Base-by-base conservation (phyloP, 2,329 filamentous ascomycete genomes). In the Fulvia fulva region DNA sequence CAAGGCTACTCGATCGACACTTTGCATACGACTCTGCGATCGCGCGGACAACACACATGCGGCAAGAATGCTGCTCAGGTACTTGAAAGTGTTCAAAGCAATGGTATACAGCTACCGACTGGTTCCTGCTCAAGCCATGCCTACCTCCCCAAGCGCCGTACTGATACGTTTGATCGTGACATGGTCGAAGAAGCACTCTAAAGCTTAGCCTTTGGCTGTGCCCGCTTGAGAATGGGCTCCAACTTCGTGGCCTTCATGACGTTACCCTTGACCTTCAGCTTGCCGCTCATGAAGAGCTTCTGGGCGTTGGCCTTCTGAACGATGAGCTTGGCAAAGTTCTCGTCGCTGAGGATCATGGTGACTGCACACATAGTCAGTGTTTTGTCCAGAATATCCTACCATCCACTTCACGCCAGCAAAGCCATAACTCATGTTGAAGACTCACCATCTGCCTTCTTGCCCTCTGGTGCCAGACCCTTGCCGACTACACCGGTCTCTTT, bases 211-310 rank as follows among this genome's bases (percentile, higher is more conserved):
- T 90, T 89, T 70, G 79, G 81, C 80, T 91, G 88, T 37, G 90
- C 89, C 82, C 91, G 94, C 83, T 91, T 91, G 65, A 96, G 79
- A 70, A 97, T 88, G 43, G 91, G 89, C 78, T 97, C 91, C 77
- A 97, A 85, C 86, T 95, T 96, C 60, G 92, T 97, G 37, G 94
- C 89, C 85, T 97, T 97, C 93, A 97, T 97, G 61, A 97, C 86
- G 75, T 97, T 91, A 63, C 94, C 94, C 85, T 91, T 95, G 74
- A 97, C 85, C 89, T 97, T 99, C 73, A 99, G 82, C 83, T 96
- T 97, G 70, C 94, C 94, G n/a, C 85, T 85, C 93, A 99, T 97
- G 80, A 97, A 97, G 64, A 99, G 80, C 68, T 87, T 87, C 82
- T 99, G 94, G 57, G 94, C 91, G 73, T 97, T 96, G 69, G 90